phyloP scores from a whole-genome alignment of 352 stramenopile genomes.

The Vaucheria bursata region DNA sequence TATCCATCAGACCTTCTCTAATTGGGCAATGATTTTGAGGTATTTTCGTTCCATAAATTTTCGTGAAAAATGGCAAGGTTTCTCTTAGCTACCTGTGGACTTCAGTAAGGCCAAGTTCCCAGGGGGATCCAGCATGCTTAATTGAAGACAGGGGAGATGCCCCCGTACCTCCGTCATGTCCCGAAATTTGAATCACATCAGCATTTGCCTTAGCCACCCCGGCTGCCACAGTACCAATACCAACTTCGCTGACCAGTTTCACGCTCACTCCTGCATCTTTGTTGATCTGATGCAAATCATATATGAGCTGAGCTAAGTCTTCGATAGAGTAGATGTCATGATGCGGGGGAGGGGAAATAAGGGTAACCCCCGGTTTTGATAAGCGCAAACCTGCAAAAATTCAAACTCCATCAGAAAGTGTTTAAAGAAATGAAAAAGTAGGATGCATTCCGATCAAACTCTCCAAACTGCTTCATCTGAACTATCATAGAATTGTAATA shows the following conservation, averaged over 20 bases:
- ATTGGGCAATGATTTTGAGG: too few species aligned
- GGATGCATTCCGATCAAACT: too few species aligned
- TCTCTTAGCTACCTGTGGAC: constrained; percentile 8
- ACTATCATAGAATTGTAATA: too few species aligned
- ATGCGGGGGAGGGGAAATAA: constrained; percentile 74
- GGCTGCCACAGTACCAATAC: constrained; percentile 72
- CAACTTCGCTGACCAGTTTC: constrained; percentile 72
- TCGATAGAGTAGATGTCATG: constrained; percentile 82
- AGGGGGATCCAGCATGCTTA: constrained; percentile 69
- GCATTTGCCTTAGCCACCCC: constrained; percentile 71
- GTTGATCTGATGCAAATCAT: constrained; percentile 74
- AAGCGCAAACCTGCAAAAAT: constrained; percentile 58
- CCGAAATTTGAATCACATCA: constrained; percentile 74
- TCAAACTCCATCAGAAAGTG: too few species aligned
- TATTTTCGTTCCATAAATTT: too few species aligned
- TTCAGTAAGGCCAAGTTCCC: constrained; percentile 58
- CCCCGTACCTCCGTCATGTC: constrained; percentile 70
- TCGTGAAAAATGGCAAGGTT: too few species aligned
- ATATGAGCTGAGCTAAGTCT: constrained; percentile 74
- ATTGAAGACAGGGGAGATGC: constrained; percentile 70
- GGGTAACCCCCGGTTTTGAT: constrained; percentile 66
- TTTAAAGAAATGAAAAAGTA: too few species aligned
- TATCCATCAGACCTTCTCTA: too few species aligned
- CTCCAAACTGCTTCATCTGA: too few species aligned
- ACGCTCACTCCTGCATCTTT: constrained; percentile 67